Evolutionary conservation across 2,329 filamentous ascomycete species (phyloP).

Genomic region (Hymenoscyphus infarciens): DNA sequence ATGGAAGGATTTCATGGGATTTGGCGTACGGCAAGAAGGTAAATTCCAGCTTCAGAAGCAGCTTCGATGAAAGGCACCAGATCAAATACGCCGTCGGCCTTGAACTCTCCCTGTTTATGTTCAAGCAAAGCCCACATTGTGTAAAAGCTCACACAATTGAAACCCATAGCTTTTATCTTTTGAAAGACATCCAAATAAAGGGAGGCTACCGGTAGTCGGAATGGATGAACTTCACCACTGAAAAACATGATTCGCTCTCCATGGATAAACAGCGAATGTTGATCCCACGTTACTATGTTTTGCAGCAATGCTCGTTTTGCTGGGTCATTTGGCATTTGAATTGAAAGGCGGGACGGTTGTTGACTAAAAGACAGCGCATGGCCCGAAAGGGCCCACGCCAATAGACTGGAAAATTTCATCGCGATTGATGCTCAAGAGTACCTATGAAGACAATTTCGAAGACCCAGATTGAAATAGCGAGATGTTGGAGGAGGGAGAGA

Average conservation of each 20-base stretch:
- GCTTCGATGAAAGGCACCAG: conserved; percentile 71
- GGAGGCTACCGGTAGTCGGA: conserved; percentile 51
- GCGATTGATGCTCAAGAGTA: background rate
- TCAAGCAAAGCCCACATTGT: conserved; percentile 73
- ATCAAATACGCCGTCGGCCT: conserved; percentile 67
- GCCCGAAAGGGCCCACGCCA: background rate
- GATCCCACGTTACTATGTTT: conserved; percentile 61
- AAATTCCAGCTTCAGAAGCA: conserved; percentile 66
- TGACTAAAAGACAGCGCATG: background rate
- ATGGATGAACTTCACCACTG: conserved; percentile 72
- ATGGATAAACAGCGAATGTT: conserved; percentile 65
- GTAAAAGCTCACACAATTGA: conserved; percentile 75
- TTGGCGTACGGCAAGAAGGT: conserved; percentile 54
- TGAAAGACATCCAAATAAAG: conserved; percentile 70
- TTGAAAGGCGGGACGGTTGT: background rate
- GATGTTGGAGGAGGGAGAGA: background rate
- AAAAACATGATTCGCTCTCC: conserved; percentile 70
- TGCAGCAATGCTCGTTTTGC: conserved; percentile 3
- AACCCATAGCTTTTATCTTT: conserved; percentile 75
- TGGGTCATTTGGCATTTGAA: background rate
- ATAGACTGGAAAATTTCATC: background rate
- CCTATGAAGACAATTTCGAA: no score
- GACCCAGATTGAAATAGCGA: background rate
- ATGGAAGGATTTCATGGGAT: background rate
- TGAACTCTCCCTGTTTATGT: conserved; percentile 65